phyloP scores from a whole-genome alignment of 2,329 filamentous ascomycete genomes.

The Fusarium begoniae region DNA sequence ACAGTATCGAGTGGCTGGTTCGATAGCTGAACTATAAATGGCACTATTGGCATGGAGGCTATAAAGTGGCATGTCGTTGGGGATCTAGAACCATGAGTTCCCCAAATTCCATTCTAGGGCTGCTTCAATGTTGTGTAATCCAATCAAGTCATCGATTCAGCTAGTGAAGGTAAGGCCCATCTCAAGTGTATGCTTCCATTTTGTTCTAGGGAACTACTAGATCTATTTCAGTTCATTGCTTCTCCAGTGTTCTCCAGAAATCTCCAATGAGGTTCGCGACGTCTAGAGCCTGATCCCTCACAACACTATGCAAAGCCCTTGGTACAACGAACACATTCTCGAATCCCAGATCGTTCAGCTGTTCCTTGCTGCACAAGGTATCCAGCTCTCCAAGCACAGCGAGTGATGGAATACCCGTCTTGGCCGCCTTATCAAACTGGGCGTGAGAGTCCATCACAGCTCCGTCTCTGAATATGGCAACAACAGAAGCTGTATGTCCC shows the following conservation, averaged over 20 bases:
- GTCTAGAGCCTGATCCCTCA: constrained; percentile 32
- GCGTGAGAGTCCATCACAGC: constrained; percentile 49
- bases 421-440: constrained; percentile 31
- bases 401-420: constrained; percentile 12
- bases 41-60: accelerated
- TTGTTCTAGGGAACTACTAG: accelerated
- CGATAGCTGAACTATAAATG: neutral
- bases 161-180: accelerated
- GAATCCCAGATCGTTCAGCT: constrained; percentile 29
- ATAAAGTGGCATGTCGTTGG: neutral
- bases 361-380: constrained; percentile 21
- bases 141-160: accelerated
- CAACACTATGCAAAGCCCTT: constrained; percentile 37
- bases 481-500: constrained; percentile 57
- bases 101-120: neutral
- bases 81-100: neutral
- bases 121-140: neutral
- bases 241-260: constrained; percentile 30
- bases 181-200: accelerated
- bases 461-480: constrained; percentile 57
- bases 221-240: neutral
- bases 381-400: constrained; percentile 42
- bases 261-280: constrained; percentile 22
- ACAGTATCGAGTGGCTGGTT: too few relatives aligned
- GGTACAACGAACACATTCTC: constrained; percentile 35